phyloP scores from a whole-genome alignment of 352 stramenopile genomes.

The Phytophthora fragariaefolia region DNA sequence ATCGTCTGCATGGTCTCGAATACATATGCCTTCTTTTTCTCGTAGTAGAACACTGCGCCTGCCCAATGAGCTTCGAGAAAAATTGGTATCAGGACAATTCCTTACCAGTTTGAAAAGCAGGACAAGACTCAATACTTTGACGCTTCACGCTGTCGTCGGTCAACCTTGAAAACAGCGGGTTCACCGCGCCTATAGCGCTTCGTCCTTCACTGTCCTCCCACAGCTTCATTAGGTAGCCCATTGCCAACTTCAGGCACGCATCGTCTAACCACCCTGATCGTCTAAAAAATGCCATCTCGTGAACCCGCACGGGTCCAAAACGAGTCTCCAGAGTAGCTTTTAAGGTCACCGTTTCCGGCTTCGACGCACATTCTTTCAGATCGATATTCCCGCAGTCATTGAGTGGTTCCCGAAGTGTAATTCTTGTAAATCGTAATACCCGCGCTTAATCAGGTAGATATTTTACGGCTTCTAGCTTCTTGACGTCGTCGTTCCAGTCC shows the following conservation, averaged over 20 bases:
- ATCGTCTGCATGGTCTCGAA: conserved; percentile 12
- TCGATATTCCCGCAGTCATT: conserved; percentile 12
- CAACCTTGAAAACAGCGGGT: conserved; percentile 8
- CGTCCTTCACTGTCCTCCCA: background rate
- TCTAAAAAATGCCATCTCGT: conserved; percentile 8
- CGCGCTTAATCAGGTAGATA: background rate
- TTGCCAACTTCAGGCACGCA: conserved; percentile 5
- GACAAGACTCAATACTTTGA: background rate
- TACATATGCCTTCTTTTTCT: background rate
- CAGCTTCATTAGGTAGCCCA: background rate
- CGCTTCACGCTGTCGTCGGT: background rate
- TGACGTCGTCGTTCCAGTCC: background rate
- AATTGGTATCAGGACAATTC: background rate
- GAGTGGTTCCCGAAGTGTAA: conserved; percentile 1
- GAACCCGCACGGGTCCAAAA: background rate
- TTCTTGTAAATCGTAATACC: conserved; percentile 1
- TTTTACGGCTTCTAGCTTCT: background rate
- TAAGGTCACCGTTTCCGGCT: background rate
- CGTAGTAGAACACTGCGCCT: conserved; percentile 3
- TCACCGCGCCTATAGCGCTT: conserved; percentile 2
- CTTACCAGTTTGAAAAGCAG: conserved; percentile 1
- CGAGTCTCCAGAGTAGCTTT: background rate
- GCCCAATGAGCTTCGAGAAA: conserved; percentile 6
- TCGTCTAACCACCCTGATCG: conserved; percentile 16
- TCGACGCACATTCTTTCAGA: conserved; percentile 6